These are phyloP conservation scores for Fusarium secorum DNA, from an alignment of 2,329 filamentous ascomycete species.

Conservation along the genomic window DNA sequence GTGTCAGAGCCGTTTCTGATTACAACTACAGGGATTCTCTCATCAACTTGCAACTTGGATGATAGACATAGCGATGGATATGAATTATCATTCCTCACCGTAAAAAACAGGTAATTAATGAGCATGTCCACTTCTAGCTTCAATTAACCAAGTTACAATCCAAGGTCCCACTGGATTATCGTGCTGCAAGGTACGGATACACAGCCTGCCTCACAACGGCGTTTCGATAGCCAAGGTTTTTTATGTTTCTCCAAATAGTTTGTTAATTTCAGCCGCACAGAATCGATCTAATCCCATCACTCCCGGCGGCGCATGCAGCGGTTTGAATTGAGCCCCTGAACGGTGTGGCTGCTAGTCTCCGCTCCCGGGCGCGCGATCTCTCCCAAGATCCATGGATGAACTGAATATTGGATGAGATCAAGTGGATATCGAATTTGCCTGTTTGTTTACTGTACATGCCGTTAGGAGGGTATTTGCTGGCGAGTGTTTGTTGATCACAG, in stretches of 20 bases:
- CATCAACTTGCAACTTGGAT: not conserved
- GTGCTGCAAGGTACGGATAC: slow-evolving; percentile 1
- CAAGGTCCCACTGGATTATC: slow-evolving; percentile 9
- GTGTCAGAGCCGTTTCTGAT: slow-evolving; percentile 39
- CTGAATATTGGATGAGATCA: slow-evolving; percentile 11
- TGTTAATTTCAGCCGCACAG: slow-evolving; percentile 6
- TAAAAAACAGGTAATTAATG: not conserved
- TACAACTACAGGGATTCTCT: not conserved
- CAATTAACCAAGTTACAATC: slow-evolving; percentile 18
- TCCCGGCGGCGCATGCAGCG: not conserved
- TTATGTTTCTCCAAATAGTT: not conserved
- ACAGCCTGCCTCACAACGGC: not conserved
- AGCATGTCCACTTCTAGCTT: not conserved
- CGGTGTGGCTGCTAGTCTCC: slow-evolving; percentile 34
- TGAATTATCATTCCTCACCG: not conserved
- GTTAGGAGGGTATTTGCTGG: not conserved
- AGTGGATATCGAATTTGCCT: slow-evolving; percentile 23
- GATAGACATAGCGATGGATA: not conserved
- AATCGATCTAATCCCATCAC: not conserved
- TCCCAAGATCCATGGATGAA: not conserved
- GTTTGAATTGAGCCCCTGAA: slow-evolving; percentile 30
- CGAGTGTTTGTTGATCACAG: not conserved
- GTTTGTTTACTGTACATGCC: slow-evolving; percentile 8
- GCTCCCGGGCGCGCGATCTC: slow-evolving; percentile 21
- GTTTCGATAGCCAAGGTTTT: slow-evolving; percentile 9